Evolutionary conservation across 2,329 filamentous ascomycete species (phyloP), one percentile per base, ranked within the genome.

Genomic region (Apiospora pterosperma): DNA sequence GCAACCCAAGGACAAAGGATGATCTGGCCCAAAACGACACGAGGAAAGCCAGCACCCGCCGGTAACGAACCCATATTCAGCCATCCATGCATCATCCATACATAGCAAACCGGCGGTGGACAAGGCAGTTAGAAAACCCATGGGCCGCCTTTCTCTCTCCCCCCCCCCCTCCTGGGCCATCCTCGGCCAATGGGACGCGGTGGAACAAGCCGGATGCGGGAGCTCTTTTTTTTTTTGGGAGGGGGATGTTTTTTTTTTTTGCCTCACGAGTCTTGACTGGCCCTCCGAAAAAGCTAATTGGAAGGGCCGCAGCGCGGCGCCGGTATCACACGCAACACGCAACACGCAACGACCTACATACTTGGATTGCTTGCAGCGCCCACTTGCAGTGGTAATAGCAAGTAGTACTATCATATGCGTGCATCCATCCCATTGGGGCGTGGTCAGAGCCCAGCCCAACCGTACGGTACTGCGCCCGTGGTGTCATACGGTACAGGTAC

Each of bases 171-270:
- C 28, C 48, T 55, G 48, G 48, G 48, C 48, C 28, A 55, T 55
- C 25, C 48, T 28, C 48, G 31, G 25, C 48, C 48, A 55, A 55
- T 55, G 28, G 28, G 48, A 55, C 48, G 19, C 25, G 28, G 25
- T 55, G 48, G 48, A 55, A 55, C 48, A 55, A 55, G 48, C 48
- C 48, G 48, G 48, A 55, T n/a, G 31, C 48, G 48, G 48, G 48
- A 55, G 48, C 16, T n/a, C n/a, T 34, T 55, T 34, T 41, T 19
- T 38, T 14, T 38, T 38, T n/a, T n/a, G n/a, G n/a, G n/a, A n/a
- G n/a, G n/a, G n/a, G n/a, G n/a, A n/a, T n/a, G n/a, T n/a, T 38
- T 14, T 38, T 38, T 7, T 14, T 38, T 38, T 8, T 19, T 23
- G 21, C 28, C 25, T 34, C 48, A 34, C 11, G 44, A 55, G 25